A percentile compares a stretch with the other conserved stretches of the same genome.
Conservation (phyloP, 305 asterid genomes). For the Fraxinus nigra region DNA sequence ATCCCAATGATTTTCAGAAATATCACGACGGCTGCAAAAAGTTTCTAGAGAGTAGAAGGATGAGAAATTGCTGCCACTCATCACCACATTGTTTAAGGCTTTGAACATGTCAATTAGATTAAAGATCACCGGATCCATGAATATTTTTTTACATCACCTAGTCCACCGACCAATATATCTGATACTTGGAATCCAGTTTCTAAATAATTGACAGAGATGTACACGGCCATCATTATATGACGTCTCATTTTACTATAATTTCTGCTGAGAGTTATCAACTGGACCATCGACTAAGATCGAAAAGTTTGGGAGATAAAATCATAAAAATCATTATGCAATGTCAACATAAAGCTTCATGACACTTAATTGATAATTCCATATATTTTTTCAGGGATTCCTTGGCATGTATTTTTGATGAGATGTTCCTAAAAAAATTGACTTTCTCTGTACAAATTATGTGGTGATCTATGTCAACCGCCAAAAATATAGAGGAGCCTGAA, state of each 20-base stretch:
- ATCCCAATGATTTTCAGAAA: not conserved
- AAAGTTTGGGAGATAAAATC: not conserved
- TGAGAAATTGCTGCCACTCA: not conserved
- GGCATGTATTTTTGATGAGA: not conserved
- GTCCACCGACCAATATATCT: not conserved
- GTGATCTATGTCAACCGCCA: not conserved
- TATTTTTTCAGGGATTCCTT: not conserved
- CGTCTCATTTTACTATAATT: not conserved
- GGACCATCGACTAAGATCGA: not conserved
- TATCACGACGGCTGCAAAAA: not conserved
- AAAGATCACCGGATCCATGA: not conserved
- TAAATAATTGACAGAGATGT: not conserved
- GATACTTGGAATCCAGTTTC: not conserved
- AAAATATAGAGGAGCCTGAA: not conserved
- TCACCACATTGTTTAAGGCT: not conserved
- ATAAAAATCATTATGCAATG: not conserved
- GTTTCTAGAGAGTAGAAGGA: not conserved
- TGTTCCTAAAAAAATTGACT: not conserved
- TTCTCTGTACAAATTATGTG: not conserved
- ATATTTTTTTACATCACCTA: not conserved
- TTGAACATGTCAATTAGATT: not conserved
- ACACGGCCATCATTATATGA: not conserved
- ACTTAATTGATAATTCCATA: not conserved
- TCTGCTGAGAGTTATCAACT: not conserved
- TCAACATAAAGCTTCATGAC: not conserved